A percentile compares a stretch with the other conserved stretches of the same genome.
phyloP scores from a whole-genome alignment of 2,329 filamentous ascomycete genomes.

The Colletotrichum eleusines region DNA sequence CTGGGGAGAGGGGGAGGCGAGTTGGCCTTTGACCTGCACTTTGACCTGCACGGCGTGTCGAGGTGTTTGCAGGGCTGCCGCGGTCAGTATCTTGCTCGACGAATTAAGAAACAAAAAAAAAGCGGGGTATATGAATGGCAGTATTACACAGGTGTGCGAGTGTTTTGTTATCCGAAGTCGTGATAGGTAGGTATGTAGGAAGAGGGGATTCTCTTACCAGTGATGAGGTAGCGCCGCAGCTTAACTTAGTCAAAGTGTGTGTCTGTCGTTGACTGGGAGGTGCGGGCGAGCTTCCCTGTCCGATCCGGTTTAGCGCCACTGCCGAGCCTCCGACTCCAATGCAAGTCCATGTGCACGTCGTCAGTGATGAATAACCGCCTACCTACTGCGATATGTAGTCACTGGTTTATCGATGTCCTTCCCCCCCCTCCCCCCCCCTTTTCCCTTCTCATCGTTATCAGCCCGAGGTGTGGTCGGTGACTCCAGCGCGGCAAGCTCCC shows the following conservation, averaged over 20 bases:
- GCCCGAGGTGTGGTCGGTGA: not conserved
- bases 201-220: not conserved
- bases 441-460: not conserved
- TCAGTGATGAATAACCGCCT: not conserved
- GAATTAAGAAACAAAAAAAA: not conserved
- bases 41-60: not conserved
- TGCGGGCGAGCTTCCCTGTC: not conserved
- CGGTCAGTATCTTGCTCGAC: not conserved
- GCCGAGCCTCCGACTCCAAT: not conserved
- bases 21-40: not conserved
- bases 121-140: too few relatives aligned
- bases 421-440: too few relatives aligned
- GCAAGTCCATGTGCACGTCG: not conserved
- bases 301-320: not conserved
- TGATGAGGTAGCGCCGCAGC: constrained; percentile 1
- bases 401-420: not conserved
- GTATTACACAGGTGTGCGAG: not conserved
- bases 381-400: not conserved
- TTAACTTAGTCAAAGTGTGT: not conserved
- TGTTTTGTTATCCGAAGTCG: not conserved
- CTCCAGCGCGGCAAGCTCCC: not conserved
- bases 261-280: not conserved
- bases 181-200: not conserved
- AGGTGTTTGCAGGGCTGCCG: not conserved
- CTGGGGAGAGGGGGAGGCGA: not conserved